A percentile compares a stretch with the other conserved stretches of the same genome.
Evolutionary conservation across 2,329 filamentous ascomycete species (phyloP).

Genomic region (Colletotrichum gigasporum): DNA sequence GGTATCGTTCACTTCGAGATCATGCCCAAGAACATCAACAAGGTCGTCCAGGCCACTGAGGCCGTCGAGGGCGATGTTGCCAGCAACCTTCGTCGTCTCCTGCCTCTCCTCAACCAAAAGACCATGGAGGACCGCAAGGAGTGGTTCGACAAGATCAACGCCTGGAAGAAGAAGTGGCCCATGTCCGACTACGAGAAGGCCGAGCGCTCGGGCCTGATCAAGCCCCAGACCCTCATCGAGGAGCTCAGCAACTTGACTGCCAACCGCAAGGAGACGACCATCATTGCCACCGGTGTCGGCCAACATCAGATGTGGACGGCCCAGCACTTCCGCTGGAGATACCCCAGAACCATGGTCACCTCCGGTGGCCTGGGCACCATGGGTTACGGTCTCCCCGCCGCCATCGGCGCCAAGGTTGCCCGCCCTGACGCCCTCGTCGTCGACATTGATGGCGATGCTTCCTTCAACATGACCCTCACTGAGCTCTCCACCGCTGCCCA

Average conservation of each 20-base stretch:
- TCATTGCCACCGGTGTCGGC: conserved; percentile 93
- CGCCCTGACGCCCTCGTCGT: conserved; percentile 82
- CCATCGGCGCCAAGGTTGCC: conserved; percentile 94
- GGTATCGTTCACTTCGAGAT: conserved; percentile 98
- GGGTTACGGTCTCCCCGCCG: conserved; percentile 93
- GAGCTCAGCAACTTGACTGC: conserved; percentile 87
- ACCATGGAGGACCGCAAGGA: conserved; percentile 74
- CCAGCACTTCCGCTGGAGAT: conserved; percentile 94
- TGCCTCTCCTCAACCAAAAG: conserved; percentile 75
- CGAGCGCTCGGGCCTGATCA: conserved; percentile 81
- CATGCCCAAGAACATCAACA: conserved; percentile 99
- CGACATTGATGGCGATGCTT: conserved; percentile 98
- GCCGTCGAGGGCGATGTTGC: conserved; percentile 94
- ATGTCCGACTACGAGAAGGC: conserved; percentile 83
- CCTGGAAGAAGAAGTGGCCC: conserved; percentile 93
- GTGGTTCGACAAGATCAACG: conserved; percentile 90
- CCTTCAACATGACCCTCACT: conserved; percentile 98
- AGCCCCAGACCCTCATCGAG: conserved; percentile 93
- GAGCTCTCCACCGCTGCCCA: conserved; percentile 93
- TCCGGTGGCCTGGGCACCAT: conserved; percentile 90
- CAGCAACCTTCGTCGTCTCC: conserved; percentile 77
- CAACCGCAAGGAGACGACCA: conserved; percentile 81
- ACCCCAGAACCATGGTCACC: conserved; percentile 93
- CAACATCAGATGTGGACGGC: conserved; percentile 99
- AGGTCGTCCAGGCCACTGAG: conserved; percentile 96